Percentiles rank a stretch among this genome's conserved stretches.
These are phyloP conservation scores for Tylopilus balloui DNA, from an alignment of 768 basidiomycete genomes.

Conservation along the genomic window DNA sequence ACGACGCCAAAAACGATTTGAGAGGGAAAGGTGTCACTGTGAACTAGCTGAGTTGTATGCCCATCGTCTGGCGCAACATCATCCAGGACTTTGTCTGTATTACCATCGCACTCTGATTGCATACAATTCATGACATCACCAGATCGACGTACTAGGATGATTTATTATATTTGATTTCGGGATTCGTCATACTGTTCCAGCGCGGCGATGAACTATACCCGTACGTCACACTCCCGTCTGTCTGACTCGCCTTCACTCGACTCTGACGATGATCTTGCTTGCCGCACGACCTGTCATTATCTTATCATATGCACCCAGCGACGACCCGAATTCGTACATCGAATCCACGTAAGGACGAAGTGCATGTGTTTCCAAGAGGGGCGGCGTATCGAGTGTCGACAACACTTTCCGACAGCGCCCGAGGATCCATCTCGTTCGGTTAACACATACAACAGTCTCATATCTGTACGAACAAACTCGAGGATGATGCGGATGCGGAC, in stretches of 20 bases:
- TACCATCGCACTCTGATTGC: no score
- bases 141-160: no score
- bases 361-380: conserved; percentile 31
- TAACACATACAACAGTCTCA: conserved; percentile 35
- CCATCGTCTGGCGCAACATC: not conserved
- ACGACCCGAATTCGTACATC: conserved; percentile 52
- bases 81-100: no score
- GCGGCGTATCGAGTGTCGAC: not conserved
- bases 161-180: no score
- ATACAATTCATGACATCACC: no score
- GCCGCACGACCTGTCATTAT: conserved; percentile 51
- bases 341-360: conserved; percentile 58
- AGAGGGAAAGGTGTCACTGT: conserved; percentile 57
- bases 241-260: no score
- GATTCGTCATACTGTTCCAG: not conserved
- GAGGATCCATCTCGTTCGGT: conserved; percentile 39
- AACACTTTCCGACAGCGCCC: not conserved
- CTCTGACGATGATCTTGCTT: conserved; percentile 64
- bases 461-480: no score
- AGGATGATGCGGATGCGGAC: no score
- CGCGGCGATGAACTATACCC: no score
- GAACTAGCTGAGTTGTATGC: conserved; percentile 37
- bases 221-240: no score
- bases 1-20: conserved; percentile 52
- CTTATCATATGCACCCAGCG: conserved; percentile 56